phyloP scores from a whole-genome alignment of 805 yeast genomes.

The Candida methanosorbosa region DNA sequence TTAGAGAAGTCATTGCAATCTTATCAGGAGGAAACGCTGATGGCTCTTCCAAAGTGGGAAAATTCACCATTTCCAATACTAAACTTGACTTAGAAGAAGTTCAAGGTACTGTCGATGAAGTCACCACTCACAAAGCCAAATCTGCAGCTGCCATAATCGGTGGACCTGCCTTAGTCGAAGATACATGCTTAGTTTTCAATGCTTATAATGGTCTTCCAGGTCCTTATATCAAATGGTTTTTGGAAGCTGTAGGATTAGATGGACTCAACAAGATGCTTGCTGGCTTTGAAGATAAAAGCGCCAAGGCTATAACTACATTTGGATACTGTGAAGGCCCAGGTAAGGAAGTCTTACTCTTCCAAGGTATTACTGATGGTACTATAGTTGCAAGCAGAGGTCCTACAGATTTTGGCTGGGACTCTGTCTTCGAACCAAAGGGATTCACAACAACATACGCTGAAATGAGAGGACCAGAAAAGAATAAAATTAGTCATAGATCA shows the following conservation, averaged over 20 bases:
- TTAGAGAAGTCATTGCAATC: conserved; percentile 75
- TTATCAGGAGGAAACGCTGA: conserved; percentile 33
- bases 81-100: conserved; percentile 80
- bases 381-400: conserved; percentile 79
- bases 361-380: conserved; percentile 73
- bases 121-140: conserved; percentile 71
- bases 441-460: conserved; percentile 77
- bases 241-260: conserved; percentile 61
- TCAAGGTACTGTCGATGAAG: conserved; percentile 81
- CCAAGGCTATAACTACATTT: conserved; percentile 85
- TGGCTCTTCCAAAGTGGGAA: conserved; percentile 32
- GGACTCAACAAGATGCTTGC: conserved; percentile 72
- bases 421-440: conserved; percentile 80
- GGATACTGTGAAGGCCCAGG: conserved; percentile 86
- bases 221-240: conserved; percentile 86
- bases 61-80: conserved; percentile 46
- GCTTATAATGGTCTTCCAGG: conserved; percentile 86
- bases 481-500: conserved; percentile 79
- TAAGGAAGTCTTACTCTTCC: conserved; percentile 62
- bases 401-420: conserved; percentile 88
- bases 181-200: conserved; percentile 79
- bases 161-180: conserved; percentile 92
- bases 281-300: conserved; percentile 77
- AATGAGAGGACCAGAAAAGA: conserved; percentile 69
- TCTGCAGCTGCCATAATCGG: conserved; percentile 53